A percentile compares a stretch with the other conserved stretches of the same genome.
Evolutionary conservation across 345 rosid species (phyloP).

Genomic region (Raphanus raphanistrum): DNA sequence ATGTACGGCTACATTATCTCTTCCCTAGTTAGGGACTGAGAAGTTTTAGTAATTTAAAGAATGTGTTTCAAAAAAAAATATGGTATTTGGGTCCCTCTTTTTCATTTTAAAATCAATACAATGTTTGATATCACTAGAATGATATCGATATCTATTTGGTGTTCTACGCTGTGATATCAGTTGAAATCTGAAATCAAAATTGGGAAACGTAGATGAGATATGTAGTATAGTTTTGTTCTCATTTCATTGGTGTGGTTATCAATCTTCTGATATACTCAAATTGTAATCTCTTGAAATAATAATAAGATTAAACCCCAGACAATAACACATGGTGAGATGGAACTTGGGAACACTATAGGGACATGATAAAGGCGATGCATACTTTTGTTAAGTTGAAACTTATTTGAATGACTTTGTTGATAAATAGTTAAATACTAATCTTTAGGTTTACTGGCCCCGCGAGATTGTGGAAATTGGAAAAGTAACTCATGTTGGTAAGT

Average conservation of each 20-base stretch:
- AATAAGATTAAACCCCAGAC: not conserved
- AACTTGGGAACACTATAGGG: not conserved
- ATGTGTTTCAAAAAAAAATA: no score
- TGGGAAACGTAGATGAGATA: not conserved
- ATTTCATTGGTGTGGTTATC: not conserved
- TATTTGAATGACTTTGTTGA: constrained; percentile 18
- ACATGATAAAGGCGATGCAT: not conserved
- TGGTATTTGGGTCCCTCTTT: not conserved
- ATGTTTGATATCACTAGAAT: not conserved
- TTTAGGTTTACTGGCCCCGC: not conserved
- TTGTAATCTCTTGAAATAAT: not conserved
- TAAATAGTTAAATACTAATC: not conserved
- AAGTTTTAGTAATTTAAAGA: no score
- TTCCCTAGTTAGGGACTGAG: no score
- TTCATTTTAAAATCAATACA: not conserved
- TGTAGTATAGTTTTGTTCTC: not conserved
- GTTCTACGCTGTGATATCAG: not conserved
- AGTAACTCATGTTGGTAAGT: constrained; percentile 11
- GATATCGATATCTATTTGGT: not conserved
- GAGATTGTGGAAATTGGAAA: constrained; percentile 31
- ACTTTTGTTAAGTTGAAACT: not conserved
- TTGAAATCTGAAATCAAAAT: not conserved
- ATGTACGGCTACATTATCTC: no score
- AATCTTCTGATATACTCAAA: not conserved
- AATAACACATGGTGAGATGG: not conserved